These are phyloP conservation scores for Xylaria sp. DNA, from an alignment of 2,329 filamentous ascomycete genomes.

Conservation along the genomic window DNA sequence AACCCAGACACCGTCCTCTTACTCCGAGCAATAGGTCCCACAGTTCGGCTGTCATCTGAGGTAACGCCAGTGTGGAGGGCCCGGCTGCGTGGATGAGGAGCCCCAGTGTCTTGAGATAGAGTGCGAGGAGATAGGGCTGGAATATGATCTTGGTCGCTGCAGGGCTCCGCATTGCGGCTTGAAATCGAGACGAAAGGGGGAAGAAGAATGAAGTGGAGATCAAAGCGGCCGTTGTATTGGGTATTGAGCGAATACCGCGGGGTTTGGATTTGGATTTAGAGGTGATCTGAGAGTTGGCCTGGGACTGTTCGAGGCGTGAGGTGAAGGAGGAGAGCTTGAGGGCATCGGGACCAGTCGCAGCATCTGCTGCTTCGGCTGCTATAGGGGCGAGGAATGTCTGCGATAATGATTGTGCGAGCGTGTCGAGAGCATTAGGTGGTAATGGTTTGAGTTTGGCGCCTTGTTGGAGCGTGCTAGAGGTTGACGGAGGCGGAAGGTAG, in stretches of 20 bases:
- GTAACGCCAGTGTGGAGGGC: constrained; percentile 78
- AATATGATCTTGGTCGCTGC: constrained; percentile 67
- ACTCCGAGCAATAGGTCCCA: constrained; percentile 83
- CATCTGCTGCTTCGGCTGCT: constrained; percentile 83
- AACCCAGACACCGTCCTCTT: constrained; percentile 64
- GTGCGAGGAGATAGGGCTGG: constrained; percentile 78
- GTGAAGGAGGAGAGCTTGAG: constrained; percentile 93
- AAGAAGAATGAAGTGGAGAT: constrained; percentile 85
- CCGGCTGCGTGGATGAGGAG: constrained; percentile 86
- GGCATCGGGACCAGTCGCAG: constrained; percentile 79
- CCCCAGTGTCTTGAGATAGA: constrained; percentile 87
- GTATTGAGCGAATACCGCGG: constrained; percentile 64
- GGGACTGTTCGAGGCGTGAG: constrained; percentile 72
- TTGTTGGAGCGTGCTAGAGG: constrained; percentile 38
- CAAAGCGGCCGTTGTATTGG: constrained; percentile 82
- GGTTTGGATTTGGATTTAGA: constrained; percentile 47
- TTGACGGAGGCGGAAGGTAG: constrained; percentile 62
- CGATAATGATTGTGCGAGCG: constrained; percentile 74
- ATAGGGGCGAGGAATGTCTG: constrained; percentile 82
- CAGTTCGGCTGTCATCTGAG: constrained; percentile 84
- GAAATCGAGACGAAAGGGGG: constrained; percentile 84
- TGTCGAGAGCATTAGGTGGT: constrained; percentile 71
- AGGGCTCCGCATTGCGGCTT: constrained; percentile 64
- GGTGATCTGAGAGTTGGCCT: constrained; percentile 10
- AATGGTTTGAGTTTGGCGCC: constrained; percentile 61